A percentile compares a stretch with the other conserved stretches of the same genome.
These are phyloP conservation scores for Parsonsia alboflavescens DNA, from an alignment of 257 asterid genomes.

Conservation along the genomic window DNA sequence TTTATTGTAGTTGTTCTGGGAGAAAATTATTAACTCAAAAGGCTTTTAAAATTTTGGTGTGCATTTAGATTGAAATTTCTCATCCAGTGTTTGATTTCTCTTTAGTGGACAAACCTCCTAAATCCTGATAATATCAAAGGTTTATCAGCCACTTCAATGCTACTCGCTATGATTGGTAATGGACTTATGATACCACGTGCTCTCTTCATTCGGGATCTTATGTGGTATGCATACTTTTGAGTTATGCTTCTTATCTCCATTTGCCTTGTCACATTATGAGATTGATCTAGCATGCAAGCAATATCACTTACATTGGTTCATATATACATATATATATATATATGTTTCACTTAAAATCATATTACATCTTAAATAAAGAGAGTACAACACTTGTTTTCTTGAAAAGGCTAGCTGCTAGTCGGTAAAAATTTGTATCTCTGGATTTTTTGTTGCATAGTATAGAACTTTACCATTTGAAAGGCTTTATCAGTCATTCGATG, in stretches of 20 bases:
- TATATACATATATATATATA: too few species aligned
- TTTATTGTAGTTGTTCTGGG: background rate
- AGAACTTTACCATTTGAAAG: background rate
- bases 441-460: background rate
- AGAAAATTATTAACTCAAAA: background rate
- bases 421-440: background rate
- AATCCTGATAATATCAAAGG: constrained; percentile 88
- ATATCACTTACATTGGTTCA: background rate
- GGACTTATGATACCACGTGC: constrained; percentile 96
- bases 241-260: background rate
- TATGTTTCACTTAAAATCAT: background rate
- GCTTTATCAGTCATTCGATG: background rate
- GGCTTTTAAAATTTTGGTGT: background rate
- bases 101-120: constrained; percentile 86
- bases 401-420: background rate
- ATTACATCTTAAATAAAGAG: background rate
- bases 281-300: background rate
- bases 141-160: constrained; percentile 81
- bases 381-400: background rate
- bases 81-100: constrained; percentile 14
- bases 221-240: constrained; percentile 57
- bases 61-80: constrained; percentile 18
- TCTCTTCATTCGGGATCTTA: constrained; percentile 75
- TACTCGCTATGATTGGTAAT: constrained; percentile 91
- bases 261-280: constrained; percentile 4